A percentile compares a stretch with the other conserved stretches of the same genome.
Evolutionary conservation across 2,329 filamentous ascomycete species (phyloP).

Genomic region (Cladosporium sp.): DNA sequence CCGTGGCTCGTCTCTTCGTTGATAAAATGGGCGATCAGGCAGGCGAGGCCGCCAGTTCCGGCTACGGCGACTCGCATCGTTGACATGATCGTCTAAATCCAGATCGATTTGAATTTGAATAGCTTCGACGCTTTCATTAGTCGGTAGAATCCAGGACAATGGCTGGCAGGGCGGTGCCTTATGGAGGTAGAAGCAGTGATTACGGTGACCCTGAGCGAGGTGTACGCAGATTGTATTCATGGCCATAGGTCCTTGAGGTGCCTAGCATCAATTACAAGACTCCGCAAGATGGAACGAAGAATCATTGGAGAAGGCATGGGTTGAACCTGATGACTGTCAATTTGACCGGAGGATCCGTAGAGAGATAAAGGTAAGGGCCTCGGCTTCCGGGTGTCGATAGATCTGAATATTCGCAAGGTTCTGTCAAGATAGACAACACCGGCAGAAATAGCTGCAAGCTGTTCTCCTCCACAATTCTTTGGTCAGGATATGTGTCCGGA

Average conservation of each 20-base stretch:
- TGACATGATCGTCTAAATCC: slow-evolving; percentile 16
- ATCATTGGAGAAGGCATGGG: background rate
- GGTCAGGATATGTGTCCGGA: background rate
- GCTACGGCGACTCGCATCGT: slow-evolving; percentile 61
- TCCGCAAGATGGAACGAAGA: background rate
- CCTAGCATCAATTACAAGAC: background rate
- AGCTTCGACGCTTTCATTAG: background rate
- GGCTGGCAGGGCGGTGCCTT: no score
- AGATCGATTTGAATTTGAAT: background rate
- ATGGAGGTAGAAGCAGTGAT: background rate
- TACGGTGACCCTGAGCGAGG: no score
- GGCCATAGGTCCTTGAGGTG: background rate
- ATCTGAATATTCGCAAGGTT: no score
- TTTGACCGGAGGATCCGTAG: background rate
- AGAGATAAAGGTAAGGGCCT: background rate
- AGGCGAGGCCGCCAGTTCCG: slow-evolving; percentile 57
- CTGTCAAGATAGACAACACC: background rate
- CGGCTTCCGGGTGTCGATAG: background rate
- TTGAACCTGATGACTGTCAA: background rate
- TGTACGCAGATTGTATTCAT: background rate
- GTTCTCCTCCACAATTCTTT: background rate
- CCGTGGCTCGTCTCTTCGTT: slow-evolving; percentile 60
- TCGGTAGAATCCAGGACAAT: no score
- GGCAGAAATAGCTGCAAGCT: background rate
- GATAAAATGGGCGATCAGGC: slow-evolving; percentile 56